Evolutionary conservation across 306 rosid genomes (phyloP).

Genomic region (Corylus heterophylla): DNA sequence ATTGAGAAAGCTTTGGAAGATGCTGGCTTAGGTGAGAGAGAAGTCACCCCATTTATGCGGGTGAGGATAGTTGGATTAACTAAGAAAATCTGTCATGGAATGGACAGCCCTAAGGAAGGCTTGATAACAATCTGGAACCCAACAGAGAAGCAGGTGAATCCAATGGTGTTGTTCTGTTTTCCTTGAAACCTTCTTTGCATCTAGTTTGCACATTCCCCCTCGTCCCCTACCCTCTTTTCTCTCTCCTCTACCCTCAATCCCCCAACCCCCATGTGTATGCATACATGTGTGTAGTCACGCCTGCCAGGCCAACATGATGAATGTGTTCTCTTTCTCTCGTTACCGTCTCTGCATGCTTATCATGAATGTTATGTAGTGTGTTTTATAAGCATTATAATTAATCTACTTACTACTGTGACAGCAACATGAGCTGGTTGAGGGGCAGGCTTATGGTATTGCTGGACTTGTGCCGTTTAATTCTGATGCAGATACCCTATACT

Average conservation of each 20-base stretch:
- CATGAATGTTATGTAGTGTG: not conserved
- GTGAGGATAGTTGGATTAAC: slow-evolving; percentile 77
- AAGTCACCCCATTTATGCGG: slow-evolving; percentile 75
- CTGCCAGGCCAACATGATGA: slow-evolving; percentile 1
- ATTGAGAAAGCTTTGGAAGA: slow-evolving; percentile 74
- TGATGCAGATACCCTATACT: slow-evolving; percentile 55
- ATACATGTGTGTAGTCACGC: not conserved
- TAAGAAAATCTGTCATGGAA: slow-evolving; percentile 32
- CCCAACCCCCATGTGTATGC: not conserved
- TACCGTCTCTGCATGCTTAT: not conserved
- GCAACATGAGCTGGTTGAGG: slow-evolving; percentile 81
- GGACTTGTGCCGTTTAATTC: slow-evolving; percentile 66
- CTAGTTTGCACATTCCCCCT: not conserved
- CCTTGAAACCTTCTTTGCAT: not conserved
- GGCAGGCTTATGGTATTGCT: slow-evolving; percentile 66
- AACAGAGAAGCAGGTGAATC: slow-evolving; percentile 61
- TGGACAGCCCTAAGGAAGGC: slow-evolving; percentile 64
- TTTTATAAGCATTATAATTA: slow-evolving; percentile 25
- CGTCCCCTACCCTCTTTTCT: not conserved
- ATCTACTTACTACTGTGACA: slow-evolving; percentile 37
- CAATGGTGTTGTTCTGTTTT: slow-evolving; percentile 4
- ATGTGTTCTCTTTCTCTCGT: slow-evolving; percentile 1
- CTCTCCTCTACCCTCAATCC: not conserved
- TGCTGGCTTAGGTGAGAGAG: slow-evolving; percentile 66
- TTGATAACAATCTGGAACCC: slow-evolving; percentile 90